Evolutionary conservation across 176 grass and related monocot species (phyloP).

Genomic region (Eragrostis nindensis): DNA sequence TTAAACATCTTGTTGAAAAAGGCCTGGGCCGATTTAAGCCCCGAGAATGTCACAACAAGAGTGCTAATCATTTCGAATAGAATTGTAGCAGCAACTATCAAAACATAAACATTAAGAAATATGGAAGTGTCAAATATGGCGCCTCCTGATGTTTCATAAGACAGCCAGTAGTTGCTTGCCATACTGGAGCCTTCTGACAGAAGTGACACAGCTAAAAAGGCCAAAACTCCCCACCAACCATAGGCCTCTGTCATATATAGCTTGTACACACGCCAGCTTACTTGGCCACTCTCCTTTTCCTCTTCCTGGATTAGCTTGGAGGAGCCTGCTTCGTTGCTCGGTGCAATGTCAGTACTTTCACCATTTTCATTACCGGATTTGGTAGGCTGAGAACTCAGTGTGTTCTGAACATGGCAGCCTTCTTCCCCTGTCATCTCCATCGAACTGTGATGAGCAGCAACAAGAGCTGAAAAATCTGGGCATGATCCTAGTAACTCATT

Average conservation of each 20-base stretch:
- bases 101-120: slow-evolving; percentile 76
- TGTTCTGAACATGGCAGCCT: slow-evolving; percentile 32
- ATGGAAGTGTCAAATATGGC: slow-evolving; percentile 58
- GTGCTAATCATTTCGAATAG: slow-evolving; percentile 54
- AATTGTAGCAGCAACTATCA: slow-evolving; percentile 62
- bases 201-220: slow-evolving; percentile 45
- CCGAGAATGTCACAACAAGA: slow-evolving; percentile 68
- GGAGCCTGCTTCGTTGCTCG: slow-evolving; percentile 52
- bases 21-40: slow-evolving; percentile 74
- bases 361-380: slow-evolving; percentile 31
- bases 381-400: slow-evolving; percentile 20
- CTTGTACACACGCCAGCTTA: slow-evolving; percentile 76
- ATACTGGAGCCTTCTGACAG: slow-evolving; percentile 64
- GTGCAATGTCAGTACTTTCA: neutral
- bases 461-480: slow-evolving; percentile 73
- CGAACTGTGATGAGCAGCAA: slow-evolving; percentile 90
- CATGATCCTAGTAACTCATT: slow-evolving; percentile 57
- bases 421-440: slow-evolving; percentile 69
- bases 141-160: slow-evolving; percentile 80
- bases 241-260: slow-evolving; percentile 81
- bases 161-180: slow-evolving; percentile 94
- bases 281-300: slow-evolving; percentile 79
- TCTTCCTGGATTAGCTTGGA: slow-evolving; percentile 83
- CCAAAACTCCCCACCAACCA: slow-evolving; percentile 77
- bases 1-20: slow-evolving; percentile 86